Evolutionary conservation across 164 flowering plant species (phyloP).

Genomic region (Aristolochia californica): DNA sequence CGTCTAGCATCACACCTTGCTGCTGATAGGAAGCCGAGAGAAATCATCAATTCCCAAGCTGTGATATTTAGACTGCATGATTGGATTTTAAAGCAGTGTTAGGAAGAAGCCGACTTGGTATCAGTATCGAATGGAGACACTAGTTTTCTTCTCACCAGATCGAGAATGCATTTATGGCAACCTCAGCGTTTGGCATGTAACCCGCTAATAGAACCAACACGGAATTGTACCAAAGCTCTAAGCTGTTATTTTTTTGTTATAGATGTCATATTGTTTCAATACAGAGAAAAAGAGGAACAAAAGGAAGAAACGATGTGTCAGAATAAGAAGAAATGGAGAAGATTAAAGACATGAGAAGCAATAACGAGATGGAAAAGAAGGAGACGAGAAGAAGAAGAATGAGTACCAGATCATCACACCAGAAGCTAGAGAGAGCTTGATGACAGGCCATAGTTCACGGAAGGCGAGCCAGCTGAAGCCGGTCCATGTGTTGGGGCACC

Average conservation of each 20-base stretch:
- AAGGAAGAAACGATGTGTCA: too few species aligned
- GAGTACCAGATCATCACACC: conserved; percentile 57
- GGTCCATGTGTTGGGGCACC: conserved; percentile 52
- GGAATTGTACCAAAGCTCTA: conserved; percentile 50
- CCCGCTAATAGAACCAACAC: conserved; percentile 45
- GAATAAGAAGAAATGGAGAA: neutral
- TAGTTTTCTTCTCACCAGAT: conserved; percentile 33
- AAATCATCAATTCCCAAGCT: conserved; percentile 52
- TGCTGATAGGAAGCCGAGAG: conserved; percentile 29
- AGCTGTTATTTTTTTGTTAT: conserved; percentile 13
- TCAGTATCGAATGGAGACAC: neutral
- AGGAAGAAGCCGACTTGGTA: neutral
- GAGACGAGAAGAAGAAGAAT: too few species aligned
- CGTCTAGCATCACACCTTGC: conserved; percentile 24
- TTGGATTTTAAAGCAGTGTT: neutral
- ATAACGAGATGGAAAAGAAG: too few species aligned
- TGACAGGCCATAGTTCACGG: conserved; percentile 40
- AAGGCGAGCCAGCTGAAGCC: conserved; percentile 45
- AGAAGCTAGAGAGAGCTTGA: conserved; percentile 54
- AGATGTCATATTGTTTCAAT: too few species aligned
- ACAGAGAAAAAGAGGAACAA: too few species aligned
- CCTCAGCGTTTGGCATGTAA: conserved; percentile 33
- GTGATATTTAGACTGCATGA: conserved; percentile 36
- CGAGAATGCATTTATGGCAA: conserved; percentile 43
- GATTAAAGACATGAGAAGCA: neutral